Evolutionary conservation across 2,329 filamentous ascomycete species (phyloP).

Genomic region (Alternaria gaisen): DNA sequence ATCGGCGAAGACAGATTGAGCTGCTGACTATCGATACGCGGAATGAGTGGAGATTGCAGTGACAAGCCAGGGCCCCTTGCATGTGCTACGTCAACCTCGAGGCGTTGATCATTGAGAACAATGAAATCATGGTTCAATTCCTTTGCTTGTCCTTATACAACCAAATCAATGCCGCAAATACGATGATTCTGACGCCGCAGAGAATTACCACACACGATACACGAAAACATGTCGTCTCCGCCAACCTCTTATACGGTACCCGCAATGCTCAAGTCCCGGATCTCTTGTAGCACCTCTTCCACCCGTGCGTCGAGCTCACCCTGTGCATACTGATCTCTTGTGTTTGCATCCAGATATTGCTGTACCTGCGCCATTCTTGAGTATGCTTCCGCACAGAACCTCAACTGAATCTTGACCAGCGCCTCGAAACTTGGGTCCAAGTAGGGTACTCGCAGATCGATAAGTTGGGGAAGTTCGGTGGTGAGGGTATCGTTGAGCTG

Average conservation of each 20-base stretch:
- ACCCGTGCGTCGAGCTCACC: constrained; percentile 91
- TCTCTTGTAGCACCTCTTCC: constrained; percentile 96
- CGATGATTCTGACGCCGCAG: background rate
- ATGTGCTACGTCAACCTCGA: background rate
- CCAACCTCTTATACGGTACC: constrained; percentile 63
- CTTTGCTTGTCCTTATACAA: background rate
- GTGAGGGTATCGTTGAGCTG: constrained; percentile 97
- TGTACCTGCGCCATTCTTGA: constrained; percentile 98
- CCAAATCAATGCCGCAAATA: background rate
- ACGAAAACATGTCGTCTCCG: background rate
- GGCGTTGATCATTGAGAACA: background rate
- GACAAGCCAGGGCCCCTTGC: too few relatives aligned
- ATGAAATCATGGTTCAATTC: background rate
- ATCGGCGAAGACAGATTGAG: too few relatives aligned
- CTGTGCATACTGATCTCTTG: constrained; percentile 92
- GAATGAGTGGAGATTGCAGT: too few relatives aligned
- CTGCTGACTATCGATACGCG: too few relatives aligned
- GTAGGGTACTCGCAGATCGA: constrained; percentile 95
- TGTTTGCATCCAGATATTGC: constrained; percentile 95
- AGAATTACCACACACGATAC: constrained; percentile 1
- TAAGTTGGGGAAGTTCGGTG: constrained; percentile 90
- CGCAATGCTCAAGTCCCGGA: constrained; percentile 92
- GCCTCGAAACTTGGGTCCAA: constrained; percentile 97
- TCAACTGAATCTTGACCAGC: constrained; percentile 95
- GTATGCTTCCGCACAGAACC: constrained; percentile 98